A percentile compares a stretch with the other conserved stretches of the same genome.
phyloP scores from a whole-genome alignment of 495 filamentous ascomycete genomes.

The Penicillium samsonianum region DNA sequence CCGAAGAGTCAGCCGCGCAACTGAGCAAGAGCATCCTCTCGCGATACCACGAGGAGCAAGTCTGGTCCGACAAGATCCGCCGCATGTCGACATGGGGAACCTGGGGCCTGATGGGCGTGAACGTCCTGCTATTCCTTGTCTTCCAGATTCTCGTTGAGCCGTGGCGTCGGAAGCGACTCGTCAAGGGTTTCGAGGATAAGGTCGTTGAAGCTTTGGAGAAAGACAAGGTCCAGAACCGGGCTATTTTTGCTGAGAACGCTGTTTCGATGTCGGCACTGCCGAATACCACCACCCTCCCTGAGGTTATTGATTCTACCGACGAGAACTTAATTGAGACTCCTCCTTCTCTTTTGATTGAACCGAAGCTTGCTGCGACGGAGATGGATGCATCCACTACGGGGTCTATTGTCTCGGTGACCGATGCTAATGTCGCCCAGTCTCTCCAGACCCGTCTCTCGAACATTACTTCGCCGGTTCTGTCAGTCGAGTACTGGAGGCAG shows the following conservation, averaged over 20 bases:
- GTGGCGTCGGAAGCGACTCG: slow-evolving; percentile 75
- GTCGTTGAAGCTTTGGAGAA: slow-evolving; percentile 68
- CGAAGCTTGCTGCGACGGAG: background rate
- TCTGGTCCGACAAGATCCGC: slow-evolving; percentile 97
- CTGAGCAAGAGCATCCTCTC: slow-evolving; percentile 79
- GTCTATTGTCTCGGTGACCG: background rate
- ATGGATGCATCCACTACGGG: background rate
- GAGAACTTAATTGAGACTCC: slow-evolving; percentile 10
- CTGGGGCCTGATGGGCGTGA: slow-evolving; percentile 96
- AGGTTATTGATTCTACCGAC: slow-evolving; percentile 18
- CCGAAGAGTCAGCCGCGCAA: slow-evolving; percentile 71
- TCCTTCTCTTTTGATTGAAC: slow-evolving; percentile 2
- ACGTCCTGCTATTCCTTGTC: slow-evolving; percentile 83
- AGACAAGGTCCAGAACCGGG: slow-evolving; percentile 50
- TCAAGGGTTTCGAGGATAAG: slow-evolving; percentile 16
- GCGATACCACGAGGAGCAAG: slow-evolving; percentile 98
- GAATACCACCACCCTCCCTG: slow-evolving; percentile 7
- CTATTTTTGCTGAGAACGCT: slow-evolving; percentile 28
- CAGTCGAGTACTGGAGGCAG: slow-evolving; percentile 52
- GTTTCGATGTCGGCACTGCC: slow-evolving; percentile 16
- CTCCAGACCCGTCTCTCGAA: slow-evolving; percentile 28
- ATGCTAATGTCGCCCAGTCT: slow-evolving; percentile 18
- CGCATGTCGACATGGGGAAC: slow-evolving; percentile 97
- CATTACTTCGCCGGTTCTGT: slow-evolving; percentile 25
- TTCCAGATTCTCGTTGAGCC: slow-evolving; percentile 94